A percentile compares a stretch with the other conserved stretches of the same genome.
phyloP scores from a whole-genome alignment of 306 rosid species.

The Pyrus betulifolia region DNA sequence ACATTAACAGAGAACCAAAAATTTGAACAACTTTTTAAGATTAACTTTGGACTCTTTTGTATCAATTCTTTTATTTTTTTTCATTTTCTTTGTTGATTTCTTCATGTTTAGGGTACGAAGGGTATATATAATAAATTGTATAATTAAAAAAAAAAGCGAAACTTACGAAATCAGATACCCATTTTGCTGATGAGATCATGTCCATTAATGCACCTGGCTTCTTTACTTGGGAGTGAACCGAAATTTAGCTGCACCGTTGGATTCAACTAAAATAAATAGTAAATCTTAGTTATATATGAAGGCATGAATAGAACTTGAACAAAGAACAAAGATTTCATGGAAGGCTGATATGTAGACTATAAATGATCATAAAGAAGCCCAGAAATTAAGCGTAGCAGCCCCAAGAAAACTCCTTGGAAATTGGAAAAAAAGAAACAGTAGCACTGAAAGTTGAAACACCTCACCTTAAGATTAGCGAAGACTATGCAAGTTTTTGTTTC shows the following conservation, averaged over 20 bases:
- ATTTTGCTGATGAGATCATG: slow-evolving; percentile 24
- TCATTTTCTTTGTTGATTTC: background rate
- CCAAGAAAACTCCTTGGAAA: background rate
- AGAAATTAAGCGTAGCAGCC: background rate
- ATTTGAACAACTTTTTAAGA: background rate
- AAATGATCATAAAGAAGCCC: too few relatives aligned
- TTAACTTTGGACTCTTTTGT: background rate
- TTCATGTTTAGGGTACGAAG: background rate
- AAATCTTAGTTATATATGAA: background rate
- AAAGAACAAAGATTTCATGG: background rate
- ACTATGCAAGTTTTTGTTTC: background rate
- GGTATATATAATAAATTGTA: background rate
- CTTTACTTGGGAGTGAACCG: background rate
- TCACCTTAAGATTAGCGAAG: slow-evolving; percentile 7
- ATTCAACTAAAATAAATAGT: background rate
- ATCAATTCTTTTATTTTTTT: background rate
- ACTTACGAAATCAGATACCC: slow-evolving; percentile 31
- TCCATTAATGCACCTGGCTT: slow-evolving; percentile 13
- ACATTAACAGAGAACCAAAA: background rate
- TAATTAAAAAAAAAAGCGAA: background rate
- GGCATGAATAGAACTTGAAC: background rate
- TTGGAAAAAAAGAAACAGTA: background rate
- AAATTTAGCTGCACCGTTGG: background rate
- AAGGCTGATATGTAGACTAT: background rate
- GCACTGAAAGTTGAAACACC: background rate